Percentiles rank a stretch among this genome's conserved stretches.
Conservation (phyloP, 768 basidiomycete genomes). For the Rhizopogon salebrosus region DNA sequence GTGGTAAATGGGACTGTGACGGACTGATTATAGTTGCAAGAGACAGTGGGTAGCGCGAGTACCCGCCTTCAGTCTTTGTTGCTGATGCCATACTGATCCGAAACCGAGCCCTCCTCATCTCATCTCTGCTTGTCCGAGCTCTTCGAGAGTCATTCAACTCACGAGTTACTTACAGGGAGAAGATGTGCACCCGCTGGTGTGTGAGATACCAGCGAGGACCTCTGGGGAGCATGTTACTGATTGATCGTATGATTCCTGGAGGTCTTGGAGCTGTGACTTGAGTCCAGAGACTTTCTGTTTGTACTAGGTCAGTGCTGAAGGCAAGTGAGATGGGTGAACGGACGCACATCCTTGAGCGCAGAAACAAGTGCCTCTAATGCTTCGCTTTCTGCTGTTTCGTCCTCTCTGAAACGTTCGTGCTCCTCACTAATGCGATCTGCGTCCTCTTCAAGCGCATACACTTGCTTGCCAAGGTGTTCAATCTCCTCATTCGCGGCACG, state of each 20-base stretch:
- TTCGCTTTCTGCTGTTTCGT: slow-evolving; percentile 68
- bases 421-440: slow-evolving; percentile 74
- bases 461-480: slow-evolving; percentile 72
- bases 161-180: no score
- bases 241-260: slow-evolving; percentile 60
- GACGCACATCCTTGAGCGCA: slow-evolving; percentile 75
- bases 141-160: no score
- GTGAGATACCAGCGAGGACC: no score
- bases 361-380: slow-evolving; percentile 58
- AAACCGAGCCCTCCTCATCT: no score
- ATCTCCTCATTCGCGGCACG: slow-evolving; percentile 70
- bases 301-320: neutral
- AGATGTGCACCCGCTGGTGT: no score
- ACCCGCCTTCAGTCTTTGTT: no score
- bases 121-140: no score
- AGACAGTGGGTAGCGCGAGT: no score
- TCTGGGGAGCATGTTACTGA: no score
- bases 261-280: slow-evolving; percentile 63
- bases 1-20: no score
- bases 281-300: slow-evolving; percentile 61
- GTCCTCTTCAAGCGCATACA: slow-evolving; percentile 85
- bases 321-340: neutral
- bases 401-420: slow-evolving; percentile 59
- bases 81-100: no score
- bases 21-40: no score